A percentile compares a stretch with the other conserved stretches of the same genome.
phyloP scores from a whole-genome alignment of 2,329 filamentous ascomycete genomes.

The Arthrobotrys musiformis region DNA sequence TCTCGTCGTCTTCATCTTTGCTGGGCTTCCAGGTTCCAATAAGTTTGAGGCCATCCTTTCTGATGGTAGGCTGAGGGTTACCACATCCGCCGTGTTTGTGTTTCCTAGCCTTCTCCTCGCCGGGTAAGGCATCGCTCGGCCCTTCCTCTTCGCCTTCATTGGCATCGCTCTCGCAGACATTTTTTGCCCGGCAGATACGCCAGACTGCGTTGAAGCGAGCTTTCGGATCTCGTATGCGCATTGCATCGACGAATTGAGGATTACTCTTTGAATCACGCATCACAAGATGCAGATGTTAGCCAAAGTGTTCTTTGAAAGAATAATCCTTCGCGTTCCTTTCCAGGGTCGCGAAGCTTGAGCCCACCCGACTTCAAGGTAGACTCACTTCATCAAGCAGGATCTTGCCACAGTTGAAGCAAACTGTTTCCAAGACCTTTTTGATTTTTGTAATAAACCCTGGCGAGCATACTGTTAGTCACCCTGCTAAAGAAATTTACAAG shows the following conservation, averaged over 20 bases:
- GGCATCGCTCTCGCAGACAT: slow-evolving; percentile 82
- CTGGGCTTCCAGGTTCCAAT: slow-evolving; percentile 77
- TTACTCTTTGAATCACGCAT: slow-evolving; percentile 73
- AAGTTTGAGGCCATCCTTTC: slow-evolving; percentile 85
- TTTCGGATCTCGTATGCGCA: slow-evolving; percentile 90
- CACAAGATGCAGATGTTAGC: slow-evolving; percentile 58
- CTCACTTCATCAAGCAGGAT: slow-evolving; percentile 98
- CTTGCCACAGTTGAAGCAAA: slow-evolving; percentile 99
- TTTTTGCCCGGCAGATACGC: slow-evolving; percentile 89
- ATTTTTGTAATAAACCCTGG: slow-evolving; percentile 95
- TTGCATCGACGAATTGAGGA: slow-evolving; percentile 81
- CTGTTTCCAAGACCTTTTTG: slow-evolving; percentile 98
- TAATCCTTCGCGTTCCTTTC: slow-evolving; percentile 41
- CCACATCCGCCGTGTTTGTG: slow-evolving; percentile 86
- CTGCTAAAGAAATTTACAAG: background rate
- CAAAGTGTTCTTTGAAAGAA: slow-evolving; percentile 50
- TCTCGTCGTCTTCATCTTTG: slow-evolving; percentile 77
- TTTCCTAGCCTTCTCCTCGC: slow-evolving; percentile 61
- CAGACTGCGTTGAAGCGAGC: slow-evolving; percentile 92
- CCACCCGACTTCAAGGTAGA: slow-evolving; percentile 67
- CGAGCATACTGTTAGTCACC: background rate
- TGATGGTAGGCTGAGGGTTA: slow-evolving; percentile 86
- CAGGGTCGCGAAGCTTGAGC: slow-evolving; percentile 32
- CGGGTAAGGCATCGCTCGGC: slow-evolving; percentile 52
- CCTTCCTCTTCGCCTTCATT: slow-evolving; percentile 72